These are phyloP conservation scores for Trichoderma asperelloides DNA, from an alignment of 495 filamentous ascomycete genomes.

Conservation along the genomic window DNA sequence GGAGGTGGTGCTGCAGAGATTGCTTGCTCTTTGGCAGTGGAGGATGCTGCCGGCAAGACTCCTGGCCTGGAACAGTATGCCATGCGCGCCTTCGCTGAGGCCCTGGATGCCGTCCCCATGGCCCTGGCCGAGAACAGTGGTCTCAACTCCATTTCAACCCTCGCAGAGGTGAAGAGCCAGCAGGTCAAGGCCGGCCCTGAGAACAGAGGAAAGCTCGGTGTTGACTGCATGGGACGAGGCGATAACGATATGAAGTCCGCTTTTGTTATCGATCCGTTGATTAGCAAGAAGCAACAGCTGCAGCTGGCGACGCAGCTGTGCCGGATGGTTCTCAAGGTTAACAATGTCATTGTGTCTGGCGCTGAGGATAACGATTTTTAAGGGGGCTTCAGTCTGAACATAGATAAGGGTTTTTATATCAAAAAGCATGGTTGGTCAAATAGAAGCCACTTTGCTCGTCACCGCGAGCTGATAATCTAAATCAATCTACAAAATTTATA, in stretches of 20 bases:
- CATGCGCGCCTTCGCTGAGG: constrained; percentile 96
- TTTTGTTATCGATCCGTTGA: constrained; percentile 96
- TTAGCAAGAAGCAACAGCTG: constrained; percentile 94
- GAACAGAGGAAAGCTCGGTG: constrained; percentile 58
- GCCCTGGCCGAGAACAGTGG: constrained; percentile 96
- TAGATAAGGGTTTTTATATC: not conserved
- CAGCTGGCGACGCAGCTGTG: constrained; percentile 94
- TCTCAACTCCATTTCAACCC: constrained; percentile 86
- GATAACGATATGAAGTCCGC: constrained; percentile 94
- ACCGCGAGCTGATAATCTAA: constrained; percentile 3
- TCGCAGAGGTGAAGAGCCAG: constrained; percentile 89
- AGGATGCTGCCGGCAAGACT: constrained; percentile 90
- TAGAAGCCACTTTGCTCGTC: constrained; percentile 3
- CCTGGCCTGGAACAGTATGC: constrained; percentile 96
- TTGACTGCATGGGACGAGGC: constrained; percentile 95
- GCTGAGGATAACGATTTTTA: constrained; percentile 90
- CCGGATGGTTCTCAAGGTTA: constrained; percentile 97
- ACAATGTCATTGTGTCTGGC: constrained; percentile 93
- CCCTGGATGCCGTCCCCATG: constrained; percentile 91
- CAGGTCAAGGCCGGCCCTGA: constrained; percentile 86
- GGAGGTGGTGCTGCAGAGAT: constrained; percentile 97
- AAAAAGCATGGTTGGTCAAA: constrained; percentile 4
- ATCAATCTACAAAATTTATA: not conserved
- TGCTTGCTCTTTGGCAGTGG: constrained; percentile 91
- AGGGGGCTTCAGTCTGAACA: constrained; percentile 15